phyloP scores from a whole-genome alignment of 2,329 filamentous ascomycete species.

The Conoideocrella luteorostrata region DNA sequence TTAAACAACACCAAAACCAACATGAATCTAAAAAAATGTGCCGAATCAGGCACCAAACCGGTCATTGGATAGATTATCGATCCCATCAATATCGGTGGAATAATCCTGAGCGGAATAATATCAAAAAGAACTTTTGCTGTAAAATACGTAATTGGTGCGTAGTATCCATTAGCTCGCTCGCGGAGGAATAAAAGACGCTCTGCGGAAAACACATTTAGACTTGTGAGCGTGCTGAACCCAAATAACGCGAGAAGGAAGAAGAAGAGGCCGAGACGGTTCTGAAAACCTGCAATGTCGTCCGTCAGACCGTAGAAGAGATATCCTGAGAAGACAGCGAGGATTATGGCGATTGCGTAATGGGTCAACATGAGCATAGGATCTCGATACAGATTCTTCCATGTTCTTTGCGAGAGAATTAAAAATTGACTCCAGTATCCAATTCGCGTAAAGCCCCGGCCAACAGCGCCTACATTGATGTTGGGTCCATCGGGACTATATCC shows the following conservation, averaged over 20 bases:
- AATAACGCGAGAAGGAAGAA: slow-evolving; percentile 96
- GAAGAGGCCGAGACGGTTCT: slow-evolving; percentile 93
- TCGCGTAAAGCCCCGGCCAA: slow-evolving; percentile 76
- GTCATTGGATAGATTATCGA: slow-evolving; percentile 98
- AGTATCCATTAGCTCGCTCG: slow-evolving; percentile 95
- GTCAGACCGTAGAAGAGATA: slow-evolving; percentile 95
- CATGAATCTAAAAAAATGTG: slow-evolving; percentile 86
- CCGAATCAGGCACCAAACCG: slow-evolving; percentile 72
- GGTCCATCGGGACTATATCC: slow-evolving; percentile 38
- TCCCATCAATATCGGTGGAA: slow-evolving; percentile 92
- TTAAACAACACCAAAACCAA: slow-evolving; percentile 94
- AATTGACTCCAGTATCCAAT: slow-evolving; percentile 79
- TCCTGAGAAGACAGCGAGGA: slow-evolving; percentile 88
- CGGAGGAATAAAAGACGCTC: slow-evolving; percentile 88
- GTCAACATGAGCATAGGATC: slow-evolving; percentile 98
- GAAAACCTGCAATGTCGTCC: slow-evolving; percentile 94
- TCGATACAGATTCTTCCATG: slow-evolving; percentile 95
- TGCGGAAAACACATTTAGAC: slow-evolving; percentile 84
- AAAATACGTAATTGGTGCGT: slow-evolving; percentile 90
- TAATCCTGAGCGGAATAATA: slow-evolving; percentile 85
- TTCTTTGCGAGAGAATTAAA: slow-evolving; percentile 78
- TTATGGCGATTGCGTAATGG: slow-evolving; percentile 93
- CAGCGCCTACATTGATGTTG: slow-evolving; percentile 48
- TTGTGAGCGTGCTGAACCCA: slow-evolving; percentile 93
- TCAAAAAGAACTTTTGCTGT: slow-evolving; percentile 96